A percentile compares a stretch with the other conserved stretches of the same genome.
phyloP scores from a whole-genome alignment of 352 stramenopile species.

The Pythium utonaiense region DNA sequence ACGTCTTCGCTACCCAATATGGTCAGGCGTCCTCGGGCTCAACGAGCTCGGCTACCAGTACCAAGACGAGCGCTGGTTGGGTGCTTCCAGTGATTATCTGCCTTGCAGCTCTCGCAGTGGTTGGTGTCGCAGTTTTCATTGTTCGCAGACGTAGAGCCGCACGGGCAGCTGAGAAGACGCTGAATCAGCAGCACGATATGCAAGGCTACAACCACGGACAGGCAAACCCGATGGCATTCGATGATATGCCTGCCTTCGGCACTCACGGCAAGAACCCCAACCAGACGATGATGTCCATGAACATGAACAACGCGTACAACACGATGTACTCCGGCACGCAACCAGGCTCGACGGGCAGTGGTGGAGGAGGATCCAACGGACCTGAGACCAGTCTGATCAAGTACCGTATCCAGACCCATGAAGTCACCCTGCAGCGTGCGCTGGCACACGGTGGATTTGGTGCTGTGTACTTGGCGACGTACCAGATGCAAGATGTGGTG shows the following conservation, averaged over 20 bases:
- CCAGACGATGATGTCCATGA: conserved; percentile 21
- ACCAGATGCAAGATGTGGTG: conserved; percentile 56
- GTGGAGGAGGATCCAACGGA: conserved; percentile 24
- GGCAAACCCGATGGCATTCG: conserved; percentile 44
- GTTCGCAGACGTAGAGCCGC: conserved; percentile 31
- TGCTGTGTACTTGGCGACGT: conserved; percentile 62
- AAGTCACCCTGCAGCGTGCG: conserved; percentile 55
- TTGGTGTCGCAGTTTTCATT: conserved; percentile 45
- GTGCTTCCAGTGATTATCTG: conserved; percentile 52
- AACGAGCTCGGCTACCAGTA: not conserved
- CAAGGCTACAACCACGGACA: conserved; percentile 18
- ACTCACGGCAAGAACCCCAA: conserved; percentile 18
- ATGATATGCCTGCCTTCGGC: conserved; percentile 27
- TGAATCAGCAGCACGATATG: not conserved
- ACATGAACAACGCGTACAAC: conserved; percentile 40
- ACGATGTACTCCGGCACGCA: conserved; percentile 34
- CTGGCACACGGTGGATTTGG: conserved; percentile 78
- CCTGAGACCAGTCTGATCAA: conserved; percentile 62
- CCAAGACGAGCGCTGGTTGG: conserved; percentile 27
- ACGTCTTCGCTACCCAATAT: conserved; percentile 53
- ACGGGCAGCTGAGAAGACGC: conserved; percentile 15
- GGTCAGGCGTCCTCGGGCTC: conserved; percentile 8
- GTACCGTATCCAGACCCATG: conserved; percentile 66
- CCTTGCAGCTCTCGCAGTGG: conserved; percentile 33
- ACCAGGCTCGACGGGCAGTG: conserved; percentile 51